Conservation (phyloP, 2,329 filamentous ascomycete genomes). For the Colletotrichum sp. region DNA sequence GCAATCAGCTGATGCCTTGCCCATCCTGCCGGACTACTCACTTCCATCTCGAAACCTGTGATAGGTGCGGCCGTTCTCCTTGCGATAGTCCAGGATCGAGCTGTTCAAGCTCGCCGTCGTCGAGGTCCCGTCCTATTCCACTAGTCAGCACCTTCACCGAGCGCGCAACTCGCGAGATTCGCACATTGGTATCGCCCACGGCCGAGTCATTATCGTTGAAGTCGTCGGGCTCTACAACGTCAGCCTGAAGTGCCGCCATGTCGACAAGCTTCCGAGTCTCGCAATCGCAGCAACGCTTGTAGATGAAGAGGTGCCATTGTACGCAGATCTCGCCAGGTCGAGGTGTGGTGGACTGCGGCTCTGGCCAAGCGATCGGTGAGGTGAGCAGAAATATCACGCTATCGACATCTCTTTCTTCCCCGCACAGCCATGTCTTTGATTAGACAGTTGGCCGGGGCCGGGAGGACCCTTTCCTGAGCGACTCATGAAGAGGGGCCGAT, state of each 20-base stretch:
- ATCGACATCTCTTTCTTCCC: background rate
- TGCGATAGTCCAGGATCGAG: conserved; percentile 29
- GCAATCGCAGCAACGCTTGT: too few species aligned
- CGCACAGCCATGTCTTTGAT: background rate
- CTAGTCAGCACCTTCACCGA: background rate
- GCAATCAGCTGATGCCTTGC: background rate
- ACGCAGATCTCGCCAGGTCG: background rate
- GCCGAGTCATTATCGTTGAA: conserved; percentile 20
- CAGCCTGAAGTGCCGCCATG: background rate
- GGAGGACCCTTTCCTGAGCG: background rate
- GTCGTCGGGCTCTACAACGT: conserved; percentile 11
- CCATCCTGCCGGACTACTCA: background rate
- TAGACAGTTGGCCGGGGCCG: background rate
- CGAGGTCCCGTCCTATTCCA: background rate
- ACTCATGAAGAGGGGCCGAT: background rate
- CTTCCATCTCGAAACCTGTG: conserved; percentile 25
- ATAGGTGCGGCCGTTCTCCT: conserved; percentile 22
- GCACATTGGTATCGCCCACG: background rate
- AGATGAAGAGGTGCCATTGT: background rate
- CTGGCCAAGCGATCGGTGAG: background rate
- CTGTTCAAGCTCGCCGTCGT: conserved; percentile 36
- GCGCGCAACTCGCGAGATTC: background rate
- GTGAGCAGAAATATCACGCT: background rate
- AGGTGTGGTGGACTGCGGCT: background rate
- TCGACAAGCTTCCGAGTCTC: background rate